A percentile compares a stretch with the other conserved stretches of the same genome.
Conservation (phyloP, 2,329 filamentous ascomycete genomes). For the Aschersonia sp. region DNA sequence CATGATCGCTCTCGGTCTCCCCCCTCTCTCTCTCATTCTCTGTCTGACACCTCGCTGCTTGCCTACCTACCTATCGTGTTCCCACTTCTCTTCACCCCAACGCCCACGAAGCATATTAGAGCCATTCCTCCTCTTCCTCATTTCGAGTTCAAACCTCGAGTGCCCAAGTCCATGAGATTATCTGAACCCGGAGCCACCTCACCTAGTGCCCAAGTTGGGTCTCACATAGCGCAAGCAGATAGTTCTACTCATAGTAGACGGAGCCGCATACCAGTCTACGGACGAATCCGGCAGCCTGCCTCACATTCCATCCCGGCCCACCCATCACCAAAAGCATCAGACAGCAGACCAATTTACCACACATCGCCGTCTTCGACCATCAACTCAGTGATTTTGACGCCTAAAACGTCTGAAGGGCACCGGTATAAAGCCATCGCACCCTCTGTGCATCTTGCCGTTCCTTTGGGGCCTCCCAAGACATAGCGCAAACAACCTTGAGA, state of each 20-base stretch:
- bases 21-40: background rate
- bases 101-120: background rate
- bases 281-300: slow-evolving; percentile 4
- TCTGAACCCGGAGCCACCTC: background rate
- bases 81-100: background rate
- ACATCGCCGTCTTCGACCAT: slow-evolving; percentile 2
- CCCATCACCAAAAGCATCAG: slow-evolving; percentile 2
- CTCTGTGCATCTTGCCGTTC: no score
- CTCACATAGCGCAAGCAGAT: slow-evolving; percentile 3
- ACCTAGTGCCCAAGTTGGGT: background rate
- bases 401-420: background rate
- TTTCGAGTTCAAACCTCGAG: background rate
- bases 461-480: background rate
- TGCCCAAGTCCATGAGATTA: background rate
- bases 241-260: background rate
- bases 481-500: background rate
- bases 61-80: background rate
- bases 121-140: background rate
- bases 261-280: slow-evolving; percentile 4
- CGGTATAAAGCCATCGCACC: background rate
- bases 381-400: background rate
- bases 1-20: background rate
- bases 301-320: slow-evolving; percentile 1
- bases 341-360: background rate
- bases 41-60: background rate